Conservation (phyloP, 768 basidiomycete genomes). For the Leucosporidium scottii region DNA sequence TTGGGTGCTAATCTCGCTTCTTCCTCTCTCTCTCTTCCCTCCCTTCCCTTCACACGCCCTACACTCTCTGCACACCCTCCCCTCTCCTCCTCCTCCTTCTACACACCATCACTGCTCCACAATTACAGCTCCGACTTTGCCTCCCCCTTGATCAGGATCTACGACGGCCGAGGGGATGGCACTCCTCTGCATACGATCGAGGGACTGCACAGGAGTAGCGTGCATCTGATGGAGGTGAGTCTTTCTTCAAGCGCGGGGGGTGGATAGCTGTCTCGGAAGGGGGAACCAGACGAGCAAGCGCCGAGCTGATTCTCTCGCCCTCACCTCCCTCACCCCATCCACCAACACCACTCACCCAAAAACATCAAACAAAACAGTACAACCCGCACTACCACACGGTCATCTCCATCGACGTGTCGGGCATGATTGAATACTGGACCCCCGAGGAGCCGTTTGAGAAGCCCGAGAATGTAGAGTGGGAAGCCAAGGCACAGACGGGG, state of each 20-base stretch:
- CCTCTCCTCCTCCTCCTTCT: no score
- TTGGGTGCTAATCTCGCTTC: neutral
- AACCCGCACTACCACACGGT: conserved; percentile 84
- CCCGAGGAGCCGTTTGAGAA: conserved; percentile 77
- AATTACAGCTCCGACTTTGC: conserved; percentile 64
- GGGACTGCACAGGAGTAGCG: conserved; percentile 75
- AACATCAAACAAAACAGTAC: no score
- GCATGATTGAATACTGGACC: conserved; percentile 95
- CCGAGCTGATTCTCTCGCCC: neutral
- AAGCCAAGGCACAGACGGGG: conserved; percentile 83
- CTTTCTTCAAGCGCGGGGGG: no score
- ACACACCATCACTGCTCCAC: neutral
- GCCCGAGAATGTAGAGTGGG: conserved; percentile 79
- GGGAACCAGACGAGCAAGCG: no score
- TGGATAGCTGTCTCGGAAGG: no score
- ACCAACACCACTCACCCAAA: no score
- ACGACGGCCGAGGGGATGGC: conserved; percentile 83
- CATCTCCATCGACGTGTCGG: conserved; percentile 86
- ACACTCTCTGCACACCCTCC: no score
- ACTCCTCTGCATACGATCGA: conserved; percentile 67
- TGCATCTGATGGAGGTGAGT: conserved; percentile 82
- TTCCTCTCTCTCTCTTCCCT: neutral
- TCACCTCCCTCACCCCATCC: neutral
- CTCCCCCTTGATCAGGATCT: conserved; percentile 71
- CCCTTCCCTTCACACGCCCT: neutral